Evolutionary conservation across 1,284 basidiomycete genomes (phyloP), one percentile per base, ranked within the genome.

Genomic region (Phylloporus gajari): DNA sequence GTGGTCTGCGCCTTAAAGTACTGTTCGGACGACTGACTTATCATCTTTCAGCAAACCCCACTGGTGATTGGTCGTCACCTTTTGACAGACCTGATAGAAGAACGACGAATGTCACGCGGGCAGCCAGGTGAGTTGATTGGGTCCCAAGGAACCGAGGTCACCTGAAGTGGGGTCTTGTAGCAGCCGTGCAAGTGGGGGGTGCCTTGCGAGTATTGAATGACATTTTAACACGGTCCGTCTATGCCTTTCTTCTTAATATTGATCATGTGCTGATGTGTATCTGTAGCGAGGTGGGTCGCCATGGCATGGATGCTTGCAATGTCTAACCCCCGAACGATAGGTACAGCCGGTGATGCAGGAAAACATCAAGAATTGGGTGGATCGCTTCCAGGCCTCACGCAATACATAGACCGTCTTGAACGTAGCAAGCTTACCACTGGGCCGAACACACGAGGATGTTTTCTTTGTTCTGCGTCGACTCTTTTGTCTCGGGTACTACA

Each of bases 191-290:
- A 42, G 68, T 58, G 67, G 59, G 67, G 30, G 40, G n/a, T n/a
- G n/a, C n/a, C n/a, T n/a, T n/a, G n/a, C n/a, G 68, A 30, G 59
- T 46, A 3, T 58, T 72, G 59, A 62, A 68, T n/a, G 15, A 38
- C 23, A 9, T 32, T 35, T 48, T 21, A 7, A 69, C 23, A 74
- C 15, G 46, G 74, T 76, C 60, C 42, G 71, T 75, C 30, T 9
- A 40, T n/a, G n/a, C 44, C 63, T 35, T 38, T 60, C 32, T 25
- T 38, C 9, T 7, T 19, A 3, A n/a, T 21, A 13, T 53, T 53
- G 25, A 53, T 27, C 12, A 1, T 6, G 25, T 21, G 25, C 15
- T 25, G 63, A 19, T 32, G 32, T 19, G n/a, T 17, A 19, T 17
- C 48, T 60, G 48, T 40, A 72, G 70, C 51, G 32, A 62, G 58